Base-by-base conservation (phyloP, 805 yeast genomes). In the Candida maris region DNA sequence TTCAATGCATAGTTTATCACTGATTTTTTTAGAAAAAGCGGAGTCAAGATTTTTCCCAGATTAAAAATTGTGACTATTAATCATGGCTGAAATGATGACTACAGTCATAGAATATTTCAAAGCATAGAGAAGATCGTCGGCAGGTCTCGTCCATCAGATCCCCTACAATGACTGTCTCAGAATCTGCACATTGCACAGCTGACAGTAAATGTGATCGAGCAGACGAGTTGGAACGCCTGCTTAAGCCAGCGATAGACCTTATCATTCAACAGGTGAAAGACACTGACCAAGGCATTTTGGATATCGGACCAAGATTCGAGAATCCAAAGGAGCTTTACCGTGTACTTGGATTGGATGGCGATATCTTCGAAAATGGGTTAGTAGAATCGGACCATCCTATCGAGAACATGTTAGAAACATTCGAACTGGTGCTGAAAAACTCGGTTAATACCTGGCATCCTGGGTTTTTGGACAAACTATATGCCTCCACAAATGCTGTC, bases 401-500 rank as follows among this genome's bases (percentile, higher is more conserved):
- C 4, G 59, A 65, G 20, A 73, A 73, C 5, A 66, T 85, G 4
- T 54, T 74, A 26, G 53, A 52, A 2, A 64, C 72, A 3, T 70
- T 82, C 35, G 79, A 82, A 41, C 56, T 67, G 29, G 73, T 85
- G 1, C 61, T 85, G 44, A 61, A 73, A 32, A 73, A 79, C 49
- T 81, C 91, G 0, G 86, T 83, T 27, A 84, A 80, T 35, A 86
- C 95, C 0, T 86, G 95, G 95, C 83, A 82, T 54, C 81, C 85
- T 0, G 94, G 94, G 1, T 85, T 85, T 52, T 61, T 85, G 64
- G 95, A 86, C 55, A 85, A 85, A 57, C 64, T 85, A 38, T 85
- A 85, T 48, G 94, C 94, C 0, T 75, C 85, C n/a, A 85, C 85
- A 19, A 85, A 85, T 52, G 89, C 95, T 2, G 79, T 85, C 20